phyloP scores from a whole-genome alignment of 208 protist genomes.

The Leishmania martiniquensis region DNA sequence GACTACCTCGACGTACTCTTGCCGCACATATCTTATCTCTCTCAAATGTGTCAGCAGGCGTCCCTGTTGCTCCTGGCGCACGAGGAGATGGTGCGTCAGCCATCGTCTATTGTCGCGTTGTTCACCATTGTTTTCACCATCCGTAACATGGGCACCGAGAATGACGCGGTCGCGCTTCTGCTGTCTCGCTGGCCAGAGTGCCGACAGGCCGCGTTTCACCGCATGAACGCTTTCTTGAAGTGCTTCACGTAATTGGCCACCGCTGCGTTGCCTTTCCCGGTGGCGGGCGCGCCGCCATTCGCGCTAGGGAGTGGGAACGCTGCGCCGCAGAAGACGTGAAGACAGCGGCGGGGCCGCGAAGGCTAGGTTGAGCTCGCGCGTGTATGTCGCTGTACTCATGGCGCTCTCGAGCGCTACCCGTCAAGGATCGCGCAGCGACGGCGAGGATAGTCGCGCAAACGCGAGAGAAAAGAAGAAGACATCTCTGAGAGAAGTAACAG shows the following conservation, averaged over 20 bases:
- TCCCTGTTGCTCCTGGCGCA: slow-evolving; percentile 32
- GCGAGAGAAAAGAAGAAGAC: no score
- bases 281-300: no score
- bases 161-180: slow-evolving; percentile 3
- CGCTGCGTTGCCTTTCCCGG: not conserved
- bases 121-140: slow-evolving; percentile 31
- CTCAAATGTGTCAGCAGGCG: slow-evolving; percentile 39
- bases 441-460: no score
- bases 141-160: slow-evolving; percentile 21
- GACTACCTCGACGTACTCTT: slow-evolving; percentile 31
- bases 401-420: no score
- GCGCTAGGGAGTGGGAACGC: no score
- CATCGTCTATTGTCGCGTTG: slow-evolving; percentile 27
- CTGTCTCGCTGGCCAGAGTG: slow-evolving; percentile 18
- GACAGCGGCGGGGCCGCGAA: no score
- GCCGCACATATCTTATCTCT: slow-evolving; percentile 29
- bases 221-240: slow-evolving; percentile 35
- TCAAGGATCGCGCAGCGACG: no score
- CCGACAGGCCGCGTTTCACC: slow-evolving; percentile 11
- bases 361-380: no score
- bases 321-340: no score
- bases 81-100: slow-evolving; percentile 27
- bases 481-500: no score
- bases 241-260: slow-evolving; percentile 18
- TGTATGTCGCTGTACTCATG: no score